phyloP scores from a whole-genome alignment of 2,329 filamentous ascomycete genomes.

The Colletotrichum lentis region DNA sequence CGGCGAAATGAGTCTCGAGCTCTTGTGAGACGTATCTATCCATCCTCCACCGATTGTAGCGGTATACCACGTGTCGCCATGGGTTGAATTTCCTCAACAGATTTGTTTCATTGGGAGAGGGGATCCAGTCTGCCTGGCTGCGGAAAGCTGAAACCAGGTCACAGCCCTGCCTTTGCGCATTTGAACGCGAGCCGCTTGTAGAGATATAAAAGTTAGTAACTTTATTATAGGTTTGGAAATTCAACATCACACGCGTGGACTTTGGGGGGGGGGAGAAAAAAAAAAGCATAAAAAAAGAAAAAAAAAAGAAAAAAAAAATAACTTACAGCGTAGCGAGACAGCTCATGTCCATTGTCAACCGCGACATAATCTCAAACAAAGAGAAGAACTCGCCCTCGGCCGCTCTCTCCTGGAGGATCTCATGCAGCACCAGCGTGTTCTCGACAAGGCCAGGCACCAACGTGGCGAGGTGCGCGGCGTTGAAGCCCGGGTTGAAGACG shows the following conservation, averaged over 20 bases:
- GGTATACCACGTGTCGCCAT: slow-evolving; percentile 1
- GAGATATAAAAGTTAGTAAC: background rate
- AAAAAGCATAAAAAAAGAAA: no score
- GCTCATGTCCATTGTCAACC: slow-evolving; percentile 53
- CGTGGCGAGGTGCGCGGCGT: slow-evolving; percentile 46
- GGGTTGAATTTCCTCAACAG: slow-evolving; percentile 11
- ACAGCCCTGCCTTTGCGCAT: slow-evolving; percentile 7
- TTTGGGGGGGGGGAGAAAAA: no score
- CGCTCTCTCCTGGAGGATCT: slow-evolving; percentile 1
- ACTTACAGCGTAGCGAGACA: slow-evolving; percentile 45
- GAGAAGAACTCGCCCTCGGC: slow-evolving; percentile 31
- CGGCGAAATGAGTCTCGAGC: slow-evolving; percentile 5
- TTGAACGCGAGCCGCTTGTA: slow-evolving; percentile 7
- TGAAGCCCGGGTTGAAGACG: slow-evolving; percentile 49
- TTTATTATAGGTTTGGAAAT: background rate
- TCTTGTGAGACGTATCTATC: slow-evolving; percentile 4
- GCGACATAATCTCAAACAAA: slow-evolving; percentile 48
- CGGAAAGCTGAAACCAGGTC: slow-evolving; percentile 11
- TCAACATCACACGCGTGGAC: background rate
- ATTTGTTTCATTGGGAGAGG: slow-evolving; percentile 11
- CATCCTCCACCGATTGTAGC: slow-evolving; percentile 14
- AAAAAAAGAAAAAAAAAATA: background rate
- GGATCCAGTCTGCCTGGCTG: slow-evolving; percentile 11
- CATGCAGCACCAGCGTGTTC: slow-evolving; percentile 48
- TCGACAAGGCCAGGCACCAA: slow-evolving; percentile 49